Base-by-base conservation (phyloP, 192 early-diverging fungal genomes). In the Jimgerdemannia flammicorona region DNA sequence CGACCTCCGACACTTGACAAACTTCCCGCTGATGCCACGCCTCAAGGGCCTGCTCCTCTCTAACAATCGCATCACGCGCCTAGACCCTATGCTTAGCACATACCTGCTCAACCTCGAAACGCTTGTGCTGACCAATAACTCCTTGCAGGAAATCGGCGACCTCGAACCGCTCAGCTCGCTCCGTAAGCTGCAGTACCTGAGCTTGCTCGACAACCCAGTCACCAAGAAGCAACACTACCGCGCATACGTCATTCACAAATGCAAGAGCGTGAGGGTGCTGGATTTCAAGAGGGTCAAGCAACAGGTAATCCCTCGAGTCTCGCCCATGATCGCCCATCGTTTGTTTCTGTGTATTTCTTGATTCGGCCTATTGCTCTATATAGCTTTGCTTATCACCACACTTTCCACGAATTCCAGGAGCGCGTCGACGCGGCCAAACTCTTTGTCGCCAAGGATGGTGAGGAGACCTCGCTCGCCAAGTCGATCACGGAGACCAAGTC, bases 171-270 rank as follows among this genome's bases (percentile, higher is more conserved):
- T 99, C 18, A 67, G 76, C 11, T 75, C 75, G 54, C 79, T 86
- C 19, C 63, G 59, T 11, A 67, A 72, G 17, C 71, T 94, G 59
- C 83, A 90, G 59, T 82, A 86, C 67, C 72, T 99, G 59, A 91
- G 89, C n/a, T 79, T 99, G 64, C 76, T 92, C 44, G 96, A 95
- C 74, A 99, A 98, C 76, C 96, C 97, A 1, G 95, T 98, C 40
- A 84, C 87, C 68, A 84, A 88, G 74, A 94, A 94, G 69, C 85
- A 92, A 74, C 78, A 97, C 75, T 97, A 98, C 76, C 80, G 98
- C 67, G 74, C 86, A 54, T 97, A 90, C 85, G 86, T 97, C 40
- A 91, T 99, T 72, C 90, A 93, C 87, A 89, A 91, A 75, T 77
- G 95, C 64, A 89, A 93, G 20, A 84, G 76, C 18, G 80, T 99